Evolutionary conservation across 1,284 basidiomycete genomes (phyloP), one percentile per base, ranked within the genome.

Genomic region (Trametes pubescens): DNA sequence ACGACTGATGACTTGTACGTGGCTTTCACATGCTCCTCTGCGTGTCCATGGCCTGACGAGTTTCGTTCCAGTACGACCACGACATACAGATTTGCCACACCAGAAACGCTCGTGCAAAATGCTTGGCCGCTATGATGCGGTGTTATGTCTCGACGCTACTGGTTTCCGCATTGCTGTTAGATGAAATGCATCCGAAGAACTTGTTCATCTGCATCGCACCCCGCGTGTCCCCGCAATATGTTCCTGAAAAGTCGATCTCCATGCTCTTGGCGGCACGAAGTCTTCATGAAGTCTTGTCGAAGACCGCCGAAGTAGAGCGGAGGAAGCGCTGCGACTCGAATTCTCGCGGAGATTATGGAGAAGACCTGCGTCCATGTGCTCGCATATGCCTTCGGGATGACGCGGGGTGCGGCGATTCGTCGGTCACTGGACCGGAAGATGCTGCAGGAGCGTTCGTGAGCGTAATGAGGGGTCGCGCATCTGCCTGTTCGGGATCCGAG

Each of bases 1-100:
- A 65, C 32, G 57, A 57, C 18, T 57, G 40, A 65, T 60, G 53
- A 59, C 56, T 38, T 63, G 64, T 68, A 38, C 7, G 67, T 58
- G 22, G 18, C 16, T 24, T 16, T n/a, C 29, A 48, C 14, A 9
- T 18, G 18, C 10, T 32, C 13, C 14, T 18, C 32, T 18, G 10
- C 18, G 22, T 6, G 16, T 9, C n/a, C 24, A 1, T n/a, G 14
- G n/a, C 9, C 21, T 37, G 14, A 18, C 34, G 11, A 21, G 9
- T 18, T 6, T 21, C 40, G 18, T 3, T 22, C 14, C 48, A 56
- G 60, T 44, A 51, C 32, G 60, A 56, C n/a, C 11, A 46, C 24
- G 32, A 46, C 43, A 43, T 22, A 14, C 37, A 43, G 18, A 0
- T 26, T 24, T 54, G 21, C 32, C 2, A 46, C 13, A 7, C 51